These are phyloP conservation scores for Sporothrix pallida DNA, from an alignment of 2,329 filamentous ascomycete genomes.

Conservation along the genomic window DNA sequence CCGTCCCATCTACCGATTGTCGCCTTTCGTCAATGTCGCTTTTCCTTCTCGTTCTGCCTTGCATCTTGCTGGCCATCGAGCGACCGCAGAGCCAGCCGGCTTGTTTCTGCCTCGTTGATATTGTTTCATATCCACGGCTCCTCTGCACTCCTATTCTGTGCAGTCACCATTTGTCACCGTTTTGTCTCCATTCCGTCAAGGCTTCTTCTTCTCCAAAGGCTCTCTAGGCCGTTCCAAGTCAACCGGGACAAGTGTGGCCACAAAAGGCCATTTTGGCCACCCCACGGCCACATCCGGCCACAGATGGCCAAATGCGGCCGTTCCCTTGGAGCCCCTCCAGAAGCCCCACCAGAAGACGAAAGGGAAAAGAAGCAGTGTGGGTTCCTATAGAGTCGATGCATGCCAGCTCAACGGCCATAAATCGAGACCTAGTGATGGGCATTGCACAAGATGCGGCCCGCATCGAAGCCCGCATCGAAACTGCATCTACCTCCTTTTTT, in stretches of 20 bases:
- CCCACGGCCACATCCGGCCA: neutral
- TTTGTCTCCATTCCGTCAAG: neutral
- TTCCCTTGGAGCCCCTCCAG: too few species aligned
- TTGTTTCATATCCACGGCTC: neutral
- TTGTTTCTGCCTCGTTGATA: conserved; percentile 4
- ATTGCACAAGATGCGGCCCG: neutral
- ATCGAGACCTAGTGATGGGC: neutral
- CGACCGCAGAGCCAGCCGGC: neutral
- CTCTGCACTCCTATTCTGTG: neutral
- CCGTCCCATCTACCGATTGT: too few species aligned
- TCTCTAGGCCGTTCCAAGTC: neutral
- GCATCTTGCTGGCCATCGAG: neutral
- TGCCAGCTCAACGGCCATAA: neutral
- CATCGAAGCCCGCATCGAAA: too few species aligned
- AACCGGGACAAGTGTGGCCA: neutral
- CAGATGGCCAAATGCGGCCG: conserved; percentile 1
- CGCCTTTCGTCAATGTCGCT: too few species aligned
- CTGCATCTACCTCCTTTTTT: neutral
- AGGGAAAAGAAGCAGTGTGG: neutral
- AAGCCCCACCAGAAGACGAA: neutral
- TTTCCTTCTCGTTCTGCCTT: neutral
- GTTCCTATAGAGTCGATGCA: too few species aligned
- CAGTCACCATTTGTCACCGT: too few species aligned
- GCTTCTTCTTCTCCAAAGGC: neutral
- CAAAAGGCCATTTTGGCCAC: neutral